A percentile compares a stretch with the other conserved stretches of the same genome.
These are phyloP conservation scores for Tolypocladium pustulatum DNA, from an alignment of 2,329 filamentous ascomycete genomes.

Conservation along the genomic window DNA sequence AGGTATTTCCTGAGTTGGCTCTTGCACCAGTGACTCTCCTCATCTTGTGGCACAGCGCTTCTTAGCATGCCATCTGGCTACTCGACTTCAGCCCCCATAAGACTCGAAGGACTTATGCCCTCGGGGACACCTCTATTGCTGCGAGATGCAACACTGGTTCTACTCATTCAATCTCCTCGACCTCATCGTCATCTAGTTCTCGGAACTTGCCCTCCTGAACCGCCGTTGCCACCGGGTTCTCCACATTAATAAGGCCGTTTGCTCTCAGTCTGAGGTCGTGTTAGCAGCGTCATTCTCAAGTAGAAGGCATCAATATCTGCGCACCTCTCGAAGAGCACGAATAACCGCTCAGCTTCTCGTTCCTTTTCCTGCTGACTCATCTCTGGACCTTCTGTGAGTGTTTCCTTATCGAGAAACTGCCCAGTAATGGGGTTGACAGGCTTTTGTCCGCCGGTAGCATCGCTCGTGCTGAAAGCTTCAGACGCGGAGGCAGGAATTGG, in stretches of 20 bases:
- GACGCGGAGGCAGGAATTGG: slow-evolving; percentile 58
- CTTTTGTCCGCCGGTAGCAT: slow-evolving; percentile 19
- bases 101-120: neutral
- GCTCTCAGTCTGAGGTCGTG: slow-evolving; percentile 43
- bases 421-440: slow-evolving; percentile 78
- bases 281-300: slow-evolving; percentile 6
- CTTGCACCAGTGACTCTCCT: neutral
- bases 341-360: slow-evolving; percentile 77
- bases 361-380: slow-evolving; percentile 94
- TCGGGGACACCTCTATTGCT: neutral
- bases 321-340: slow-evolving; percentile 81
- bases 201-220: slow-evolving; percentile 60
- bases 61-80: neutral
- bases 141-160: neutral
- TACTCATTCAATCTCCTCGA: slow-evolving; percentile 28
- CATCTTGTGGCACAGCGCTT: neutral
- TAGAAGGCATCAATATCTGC: neutral
- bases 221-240: slow-evolving; percentile 68
- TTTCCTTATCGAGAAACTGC: slow-evolving; percentile 64
- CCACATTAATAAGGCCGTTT: slow-evolving; percentile 65
- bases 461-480: slow-evolving; percentile 27
- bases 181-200: slow-evolving; percentile 49
- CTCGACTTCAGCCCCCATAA: neutral
- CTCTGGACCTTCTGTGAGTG: slow-evolving; percentile 45
- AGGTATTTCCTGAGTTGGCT: neutral